Percentiles rank a stretch among this genome's conserved stretches.
phyloP scores from a whole-genome alignment of 148 eudicot species.

The Rheum nobile region DNA sequence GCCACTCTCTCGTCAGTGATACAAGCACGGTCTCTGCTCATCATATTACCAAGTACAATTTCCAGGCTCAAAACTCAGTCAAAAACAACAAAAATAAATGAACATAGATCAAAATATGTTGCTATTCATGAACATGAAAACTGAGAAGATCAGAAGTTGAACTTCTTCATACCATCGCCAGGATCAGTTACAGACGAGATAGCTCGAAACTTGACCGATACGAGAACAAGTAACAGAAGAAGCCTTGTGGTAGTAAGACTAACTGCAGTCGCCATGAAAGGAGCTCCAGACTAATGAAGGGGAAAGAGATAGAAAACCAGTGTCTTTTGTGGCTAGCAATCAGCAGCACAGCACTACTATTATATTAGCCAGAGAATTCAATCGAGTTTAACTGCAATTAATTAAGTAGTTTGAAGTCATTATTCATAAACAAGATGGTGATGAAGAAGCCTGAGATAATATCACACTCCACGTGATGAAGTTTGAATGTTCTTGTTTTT shows the following conservation, averaged over 20 bases:
- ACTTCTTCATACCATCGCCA: neutral
- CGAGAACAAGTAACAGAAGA: neutral
- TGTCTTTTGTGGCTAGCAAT: neutral
- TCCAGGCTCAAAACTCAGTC: neutral
- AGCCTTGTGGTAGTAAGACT: neutral
- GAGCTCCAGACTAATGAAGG: neutral
- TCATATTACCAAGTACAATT: neutral
- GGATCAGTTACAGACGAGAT: neutral
- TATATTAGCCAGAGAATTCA: neutral
- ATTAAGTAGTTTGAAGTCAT: neutral
- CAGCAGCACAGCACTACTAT: neutral
- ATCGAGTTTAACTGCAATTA: neutral
- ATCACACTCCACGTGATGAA: neutral
- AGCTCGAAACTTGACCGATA: neutral
- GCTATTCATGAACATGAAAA: neutral
- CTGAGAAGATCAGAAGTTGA: neutral
- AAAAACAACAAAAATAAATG: too few relatives aligned
- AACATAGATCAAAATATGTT: neutral
- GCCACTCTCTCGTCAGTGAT: constrained; percentile 58
- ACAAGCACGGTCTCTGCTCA: constrained; percentile 51
- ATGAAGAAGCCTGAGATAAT: neutral
- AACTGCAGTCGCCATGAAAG: neutral
- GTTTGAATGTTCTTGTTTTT: neutral
- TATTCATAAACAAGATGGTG: neutral
- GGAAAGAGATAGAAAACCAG: neutral